Evolutionary conservation across 208 protist genomes (phyloP), one percentile per base, ranked within the genome.

Genomic region (Crithidia fasciculata): DNA sequence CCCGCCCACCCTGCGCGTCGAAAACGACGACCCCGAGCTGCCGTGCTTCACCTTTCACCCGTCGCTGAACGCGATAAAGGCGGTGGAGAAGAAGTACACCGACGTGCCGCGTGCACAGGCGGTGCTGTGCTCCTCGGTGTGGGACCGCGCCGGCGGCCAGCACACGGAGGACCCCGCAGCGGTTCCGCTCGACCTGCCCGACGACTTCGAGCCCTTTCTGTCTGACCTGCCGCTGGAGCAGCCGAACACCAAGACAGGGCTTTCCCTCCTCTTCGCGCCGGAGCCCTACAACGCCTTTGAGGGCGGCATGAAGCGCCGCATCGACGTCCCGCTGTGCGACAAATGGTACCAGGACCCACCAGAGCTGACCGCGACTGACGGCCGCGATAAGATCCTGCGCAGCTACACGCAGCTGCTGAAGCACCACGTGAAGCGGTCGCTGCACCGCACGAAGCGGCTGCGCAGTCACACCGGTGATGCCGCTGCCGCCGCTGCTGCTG

Each of bases 351-450:
- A 91, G 62, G 96, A 99, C 72, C 98, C 98, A 62, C 96, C 98
- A 2, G 83, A 86, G 39, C 67, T 94, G 39, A 73, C 87, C 4
- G 81, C 87, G 41, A 75, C 55, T 4, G 87, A 92, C 74, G 81
- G 77, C 55, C 81, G 85, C 10, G 90, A 97, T 68, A 99, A 99
- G 78, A 96, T 98, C 13, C 87, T 98, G 65, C 98, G 99, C 59
- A 98, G 92, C 58, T 99, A 99, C 87, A 99, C 99, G 73, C 99
- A 99, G 91, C 78, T 99, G 10, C 94, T 99, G 28, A 99, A 99
- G 86, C 97, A 97, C 81, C 98, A 99, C 76, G 98, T 99, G 9
- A 93, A 99, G 49, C 99, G 99, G 57, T 94, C 98, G 64, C 83
- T 99, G 44, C 95, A 99, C 78, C 96, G 45, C 82, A 95, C 43